These are phyloP conservation scores for Aspergillus hortae DNA, from an alignment of 2,329 filamentous ascomycete genomes.

Conservation along the genomic window DNA sequence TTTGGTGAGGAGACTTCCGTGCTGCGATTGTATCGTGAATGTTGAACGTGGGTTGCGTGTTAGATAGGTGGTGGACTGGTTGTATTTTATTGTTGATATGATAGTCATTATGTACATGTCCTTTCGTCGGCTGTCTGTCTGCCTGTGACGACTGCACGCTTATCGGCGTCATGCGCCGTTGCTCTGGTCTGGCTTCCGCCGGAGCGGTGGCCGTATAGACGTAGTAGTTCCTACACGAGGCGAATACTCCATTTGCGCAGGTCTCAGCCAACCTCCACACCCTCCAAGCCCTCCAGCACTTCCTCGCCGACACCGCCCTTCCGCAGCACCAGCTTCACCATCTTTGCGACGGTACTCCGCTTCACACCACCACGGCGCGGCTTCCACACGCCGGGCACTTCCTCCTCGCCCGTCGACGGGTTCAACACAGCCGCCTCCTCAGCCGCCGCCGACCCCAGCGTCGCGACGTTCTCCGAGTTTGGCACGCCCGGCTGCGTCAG, in stretches of 20 bases:
- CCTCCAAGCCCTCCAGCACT: slow-evolving; percentile 75
- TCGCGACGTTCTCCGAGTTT: slow-evolving; percentile 59
- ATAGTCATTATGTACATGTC: no score
- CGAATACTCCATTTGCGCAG: not conserved
- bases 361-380: slow-evolving; percentile 80
- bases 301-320: slow-evolving; percentile 80
- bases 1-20: slow-evolving; percentile 56
- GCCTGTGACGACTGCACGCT: no score
- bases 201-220: no score
- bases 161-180: no score
- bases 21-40: not conserved
- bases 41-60: no score
- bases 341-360: slow-evolving; percentile 65
- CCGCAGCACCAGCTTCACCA: slow-evolving; percentile 73
- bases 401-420: slow-evolving; percentile 55
- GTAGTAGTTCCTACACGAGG: not conserved
- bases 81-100: no score
- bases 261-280: slow-evolving; percentile 56
- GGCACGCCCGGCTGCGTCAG: slow-evolving; percentile 68
- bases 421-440: slow-evolving; percentile 43
- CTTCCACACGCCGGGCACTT: slow-evolving; percentile 72
- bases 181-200: no score
- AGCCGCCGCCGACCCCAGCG: slow-evolving; percentile 35
- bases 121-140: no score
- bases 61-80: no score